Evolutionary conservation across 306 rosid genomes (phyloP).

Genomic region (Vachellia pachyceras): DNA sequence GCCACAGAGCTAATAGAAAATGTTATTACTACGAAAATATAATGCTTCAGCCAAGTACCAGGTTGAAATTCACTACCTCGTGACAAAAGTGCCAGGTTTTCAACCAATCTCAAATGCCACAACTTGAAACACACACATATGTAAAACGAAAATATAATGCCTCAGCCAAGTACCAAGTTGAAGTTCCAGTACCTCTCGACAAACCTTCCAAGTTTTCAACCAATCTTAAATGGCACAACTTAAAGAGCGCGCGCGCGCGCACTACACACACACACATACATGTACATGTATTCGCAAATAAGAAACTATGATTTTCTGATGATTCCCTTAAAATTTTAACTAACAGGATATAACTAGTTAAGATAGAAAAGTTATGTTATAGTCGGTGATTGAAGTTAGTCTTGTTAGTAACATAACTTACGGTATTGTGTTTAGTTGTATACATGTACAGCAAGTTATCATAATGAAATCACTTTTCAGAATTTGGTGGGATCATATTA

Average conservation of each 20-base stretch:
- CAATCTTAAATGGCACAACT: background rate
- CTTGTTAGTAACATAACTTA: background rate
- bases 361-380: background rate
- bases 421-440: background rate
- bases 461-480: background rate
- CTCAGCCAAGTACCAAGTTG: background rate
- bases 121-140: no score
- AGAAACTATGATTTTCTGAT: constrained; percentile 15
- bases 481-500: background rate
- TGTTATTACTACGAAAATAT: constrained; percentile 21
- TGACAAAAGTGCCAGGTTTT: no score
- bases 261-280: no score
- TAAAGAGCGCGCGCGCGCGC: no score
- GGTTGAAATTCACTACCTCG: no score
- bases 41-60: no score
- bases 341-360: background rate
- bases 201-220: constrained; percentile 1
- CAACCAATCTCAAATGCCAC: no score
- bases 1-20: constrained; percentile 38
- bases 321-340: constrained; percentile 9
- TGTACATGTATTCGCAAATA: background rate
- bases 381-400: background rate
- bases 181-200: background rate
- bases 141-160: no score
- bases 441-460: background rate